phyloP scores from a whole-genome alignment of 176 grass and related monocot species.

The Thinopyrum elongatum region DNA sequence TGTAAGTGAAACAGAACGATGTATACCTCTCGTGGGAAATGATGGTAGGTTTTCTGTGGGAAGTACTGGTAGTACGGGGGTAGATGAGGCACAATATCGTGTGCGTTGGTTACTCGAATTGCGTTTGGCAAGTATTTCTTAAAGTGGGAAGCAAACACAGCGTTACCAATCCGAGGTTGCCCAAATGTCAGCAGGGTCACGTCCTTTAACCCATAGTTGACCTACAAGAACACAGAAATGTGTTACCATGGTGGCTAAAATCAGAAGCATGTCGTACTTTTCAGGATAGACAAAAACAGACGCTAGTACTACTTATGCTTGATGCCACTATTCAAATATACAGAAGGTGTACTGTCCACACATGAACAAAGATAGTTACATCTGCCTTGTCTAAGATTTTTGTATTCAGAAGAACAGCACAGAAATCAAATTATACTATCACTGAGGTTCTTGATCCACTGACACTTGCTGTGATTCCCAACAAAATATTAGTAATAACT shows the following conservation, averaged over 20 bases:
- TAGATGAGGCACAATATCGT: constrained; percentile 81
- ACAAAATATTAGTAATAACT: not conserved
- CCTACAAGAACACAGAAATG: constrained; percentile 37
- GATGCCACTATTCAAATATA: not conserved
- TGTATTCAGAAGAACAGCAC: not conserved
- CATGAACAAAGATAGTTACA: not conserved
- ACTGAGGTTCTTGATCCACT: not conserved
- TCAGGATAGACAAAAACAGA: not conserved
- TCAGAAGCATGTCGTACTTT: not conserved
- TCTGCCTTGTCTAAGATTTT: not conserved
- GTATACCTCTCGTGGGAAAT: constrained; percentile 63
- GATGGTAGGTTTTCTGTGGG: constrained; percentile 71
- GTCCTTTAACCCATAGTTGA: constrained; percentile 48
- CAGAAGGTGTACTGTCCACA: not conserved
- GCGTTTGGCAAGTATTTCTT: constrained; percentile 42
- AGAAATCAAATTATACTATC: not conserved
- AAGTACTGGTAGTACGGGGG: constrained; percentile 71
- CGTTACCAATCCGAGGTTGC: constrained; percentile 75
- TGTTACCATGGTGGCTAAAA: not conserved
- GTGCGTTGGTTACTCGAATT: constrained; percentile 52
- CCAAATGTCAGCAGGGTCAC: constrained; percentile 64
- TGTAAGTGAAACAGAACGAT: constrained; percentile 4
- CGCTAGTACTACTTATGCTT: not conserved
- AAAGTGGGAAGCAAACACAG: constrained; percentile 60
- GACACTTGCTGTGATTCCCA: not conserved